Evolutionary conservation across 192 early-diverging fungal genomes (phyloP).

Genomic region (Lobosporangium transversale): DNA sequence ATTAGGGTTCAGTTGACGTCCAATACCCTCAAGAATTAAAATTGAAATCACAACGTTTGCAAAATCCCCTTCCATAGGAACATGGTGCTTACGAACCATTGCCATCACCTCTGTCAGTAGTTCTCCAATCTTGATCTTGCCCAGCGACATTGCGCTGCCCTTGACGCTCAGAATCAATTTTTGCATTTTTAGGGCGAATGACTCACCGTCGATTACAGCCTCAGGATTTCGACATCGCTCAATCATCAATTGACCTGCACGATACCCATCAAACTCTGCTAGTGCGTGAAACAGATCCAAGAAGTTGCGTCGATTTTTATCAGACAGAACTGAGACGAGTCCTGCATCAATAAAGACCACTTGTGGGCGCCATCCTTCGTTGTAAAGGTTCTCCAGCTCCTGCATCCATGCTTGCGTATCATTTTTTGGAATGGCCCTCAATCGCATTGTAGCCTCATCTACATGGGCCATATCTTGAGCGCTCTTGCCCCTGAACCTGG

Average conservation of each 20-base stretch:
- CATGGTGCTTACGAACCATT: slow-evolving; percentile 92
- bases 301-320: slow-evolving; percentile 83
- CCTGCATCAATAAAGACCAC: slow-evolving; percentile 93
- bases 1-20: slow-evolving; percentile 87
- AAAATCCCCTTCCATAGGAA: slow-evolving; percentile 95
- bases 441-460: slow-evolving; percentile 52
- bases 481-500: slow-evolving; percentile 22
- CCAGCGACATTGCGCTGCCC: slow-evolving; percentile 76
- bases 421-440: slow-evolving; percentile 34
- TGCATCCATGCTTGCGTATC: slow-evolving; percentile 55
- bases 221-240: slow-evolving; percentile 82
- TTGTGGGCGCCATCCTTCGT: slow-evolving; percentile 78
- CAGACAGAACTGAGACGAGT: slow-evolving; percentile 81
- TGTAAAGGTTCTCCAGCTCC: slow-evolving; percentile 62
- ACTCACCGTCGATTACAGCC: slow-evolving; percentile 74
- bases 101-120: slow-evolving; percentile 83
- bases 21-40: slow-evolving; percentile 95
- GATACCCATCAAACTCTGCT: slow-evolving; percentile 85
- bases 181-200: slow-evolving; percentile 86
- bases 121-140: slow-evolving; percentile 82
- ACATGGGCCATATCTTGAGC: slow-evolving; percentile 46
- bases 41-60: slow-evolving; percentile 92
- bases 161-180: slow-evolving; percentile 78
- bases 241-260: slow-evolving; percentile 88
- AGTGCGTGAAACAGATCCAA: slow-evolving; percentile 91